phyloP scores from a whole-genome alignment of 2,329 filamentous ascomycete species.

The Talaromyces sp. region DNA sequence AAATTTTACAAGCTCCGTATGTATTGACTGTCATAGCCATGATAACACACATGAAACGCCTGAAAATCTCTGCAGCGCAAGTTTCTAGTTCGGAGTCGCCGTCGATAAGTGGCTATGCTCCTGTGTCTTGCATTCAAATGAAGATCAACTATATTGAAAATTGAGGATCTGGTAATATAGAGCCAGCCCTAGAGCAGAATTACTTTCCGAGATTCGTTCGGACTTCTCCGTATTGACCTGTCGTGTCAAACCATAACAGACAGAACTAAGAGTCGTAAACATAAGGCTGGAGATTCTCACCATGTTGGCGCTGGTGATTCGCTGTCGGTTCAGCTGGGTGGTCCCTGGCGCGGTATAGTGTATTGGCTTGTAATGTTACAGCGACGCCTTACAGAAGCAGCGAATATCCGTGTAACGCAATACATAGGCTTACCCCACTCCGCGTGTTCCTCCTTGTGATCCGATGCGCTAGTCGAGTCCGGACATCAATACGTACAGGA shows the following conservation, averaged over 20 bases:
- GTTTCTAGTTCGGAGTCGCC: background rate
- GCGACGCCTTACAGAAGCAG: background rate
- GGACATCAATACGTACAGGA: background rate
- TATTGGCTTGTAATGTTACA: background rate
- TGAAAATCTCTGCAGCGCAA: background rate
- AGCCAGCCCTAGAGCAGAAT: background rate
- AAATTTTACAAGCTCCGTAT: background rate
- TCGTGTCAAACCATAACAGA: background rate
- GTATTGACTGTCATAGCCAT: background rate
- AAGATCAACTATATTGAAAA: no score
- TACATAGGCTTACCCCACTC: constrained; percentile 3
- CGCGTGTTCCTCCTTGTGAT: background rate
- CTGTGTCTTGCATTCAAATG: background rate
- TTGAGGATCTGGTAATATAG: background rate
- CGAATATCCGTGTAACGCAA: background rate
- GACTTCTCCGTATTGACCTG: background rate
- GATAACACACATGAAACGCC: background rate
- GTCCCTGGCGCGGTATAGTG: background rate
- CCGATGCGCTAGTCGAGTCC: background rate
- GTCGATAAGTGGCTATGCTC: background rate
- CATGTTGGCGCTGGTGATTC: background rate
- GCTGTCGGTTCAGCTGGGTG: background rate
- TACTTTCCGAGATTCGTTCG: background rate
- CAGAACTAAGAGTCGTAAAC: background rate
- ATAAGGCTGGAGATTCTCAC: background rate